Evolutionary conservation across 2,329 filamentous ascomycete genomes (phyloP).

Genomic region (Neonectria ditissima): DNA sequence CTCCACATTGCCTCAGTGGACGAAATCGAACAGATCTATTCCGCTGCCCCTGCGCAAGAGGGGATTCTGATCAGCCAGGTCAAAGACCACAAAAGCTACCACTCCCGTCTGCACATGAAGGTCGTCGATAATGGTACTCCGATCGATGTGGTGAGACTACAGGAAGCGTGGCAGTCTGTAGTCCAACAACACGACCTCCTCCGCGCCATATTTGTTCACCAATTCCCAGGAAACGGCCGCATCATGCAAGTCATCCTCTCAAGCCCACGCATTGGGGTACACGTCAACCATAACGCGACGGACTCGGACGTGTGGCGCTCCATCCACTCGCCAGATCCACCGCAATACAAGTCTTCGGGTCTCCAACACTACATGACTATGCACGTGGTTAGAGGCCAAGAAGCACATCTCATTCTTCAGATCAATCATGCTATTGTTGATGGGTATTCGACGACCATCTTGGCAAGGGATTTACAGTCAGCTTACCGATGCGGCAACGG

Average conservation of each 20-base stretch:
- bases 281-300: neutral
- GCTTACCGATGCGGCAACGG: neutral
- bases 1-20: neutral
- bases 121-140: neutral
- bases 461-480: neutral
- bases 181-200: slow-evolving; percentile 20
- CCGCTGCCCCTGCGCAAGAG: slow-evolving; percentile 26
- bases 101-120: slow-evolving; percentile 12
- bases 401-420: slow-evolving; percentile 14
- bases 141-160: slow-evolving; percentile 9
- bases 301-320: no score
- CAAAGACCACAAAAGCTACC: slow-evolving; percentile 20
- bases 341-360: neutral
- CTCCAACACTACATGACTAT: slow-evolving; percentile 19
- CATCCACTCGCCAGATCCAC: neutral
- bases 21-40: slow-evolving; percentile 21
- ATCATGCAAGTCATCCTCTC: slow-evolving; percentile 16
- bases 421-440: slow-evolving; percentile 21
- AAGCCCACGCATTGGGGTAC: slow-evolving; percentile 7
- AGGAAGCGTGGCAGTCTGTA: slow-evolving; percentile 12
- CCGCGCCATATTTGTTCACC: slow-evolving; percentile 18
- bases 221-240: slow-evolving; percentile 8
- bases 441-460: slow-evolving; percentile 9
- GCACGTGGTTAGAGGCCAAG: slow-evolving; percentile 8
- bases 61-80: slow-evolving; percentile 26